Base-by-base conservation (phyloP, 176 grass and related monocot genomes). In the Cocos nucifera region DNA sequence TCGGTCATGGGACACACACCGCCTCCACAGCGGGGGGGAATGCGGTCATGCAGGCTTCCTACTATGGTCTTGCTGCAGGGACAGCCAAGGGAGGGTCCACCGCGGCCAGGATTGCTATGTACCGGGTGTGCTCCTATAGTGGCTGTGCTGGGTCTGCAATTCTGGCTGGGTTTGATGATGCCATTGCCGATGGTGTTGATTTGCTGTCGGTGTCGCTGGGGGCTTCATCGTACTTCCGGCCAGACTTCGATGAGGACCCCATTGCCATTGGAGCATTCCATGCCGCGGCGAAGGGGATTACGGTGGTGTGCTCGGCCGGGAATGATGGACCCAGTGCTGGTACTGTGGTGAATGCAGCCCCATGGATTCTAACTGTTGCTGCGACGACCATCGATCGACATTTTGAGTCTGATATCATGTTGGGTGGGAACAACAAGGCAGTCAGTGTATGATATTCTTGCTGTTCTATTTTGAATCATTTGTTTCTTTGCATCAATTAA, bases 241-340 rank as follows among this genome's bases (percentile, higher is more conserved):
- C 80, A 0, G 91, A 96, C 6, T 78, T 96, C 53, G 63, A 77
- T 0, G 65, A 65, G 1, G 91, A 96, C 61, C 86, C 91, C 0
- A 90, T 96, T 22, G 86, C 86, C 57, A 96, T 96, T 39, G 91
- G 91, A 7, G 65, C 86, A 0, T 96, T 96, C 66, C 91, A 96
- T 18, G 91, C 91, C 19, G 80, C 87, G 2, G 80, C 83, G 0
- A 96, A 75, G 57, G 83, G 91, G 2, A 73, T 90, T 30, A 80
- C 50, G 17, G 86, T 96, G 50, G 77, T 87, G 3, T 96, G 91
- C 72, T 96, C 91, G 0, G 91, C 91, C 0, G 91, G 91, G 8
- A 96, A 96, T 61, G 55, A 85, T 4, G 91, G 91, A 0, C 91
- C 91, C 0, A 39, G n/a, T 3, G 22, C 83, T 0, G 56, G 63